Base-by-base conservation (phyloP, 805 yeast species). In the Candida sphagnicola region DNA sequence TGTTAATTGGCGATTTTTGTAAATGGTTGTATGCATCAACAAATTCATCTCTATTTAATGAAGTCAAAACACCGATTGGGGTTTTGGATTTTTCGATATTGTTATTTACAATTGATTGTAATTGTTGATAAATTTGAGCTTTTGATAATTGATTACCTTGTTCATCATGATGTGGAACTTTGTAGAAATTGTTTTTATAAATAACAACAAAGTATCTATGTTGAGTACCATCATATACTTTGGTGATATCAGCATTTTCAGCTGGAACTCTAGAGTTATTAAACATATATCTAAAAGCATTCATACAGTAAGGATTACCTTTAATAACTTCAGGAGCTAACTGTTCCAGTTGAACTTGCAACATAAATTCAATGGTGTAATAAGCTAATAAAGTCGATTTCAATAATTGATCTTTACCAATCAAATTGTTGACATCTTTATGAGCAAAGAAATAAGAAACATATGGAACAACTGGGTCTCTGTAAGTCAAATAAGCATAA, bases 401-500 rank as follows among this genome's bases (percentile, higher is more conserved):
- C 46, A 70, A 62, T 40, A 82, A 58, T 52, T 83, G 90, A 54
- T 78, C 77, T 44, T 71, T 67, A 39, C 84, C 86, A 43, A 84
- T 69, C 5, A 62, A 60, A 46, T 78, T 74, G 47, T 54, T 50
- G 44, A 83, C 61, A 51, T 85, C 91, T 60, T 78, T 82, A 67
- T 91, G 96, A 38, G 81, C 75, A 65, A 77, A 91, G 51, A 88
- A 93, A 68, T 91, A 91, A 15, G 95, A 85, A 26, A 88, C 96
- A 56, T 81, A 90, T 10, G 98, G 97, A 18, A 86, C 85, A n/a
- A 91, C 85, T 0, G 98, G 95, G 61, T 88, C 98, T 48, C 93
- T 75, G 67, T 88, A 90, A 29, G 84, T 80, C 70, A 91, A 70
- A 64, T 91, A 91, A 15, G 96, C 95, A 49, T 85, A 86, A 52